Conservation (phyloP, 139 green algal genomes). For the Chlorella sp. region DNA sequence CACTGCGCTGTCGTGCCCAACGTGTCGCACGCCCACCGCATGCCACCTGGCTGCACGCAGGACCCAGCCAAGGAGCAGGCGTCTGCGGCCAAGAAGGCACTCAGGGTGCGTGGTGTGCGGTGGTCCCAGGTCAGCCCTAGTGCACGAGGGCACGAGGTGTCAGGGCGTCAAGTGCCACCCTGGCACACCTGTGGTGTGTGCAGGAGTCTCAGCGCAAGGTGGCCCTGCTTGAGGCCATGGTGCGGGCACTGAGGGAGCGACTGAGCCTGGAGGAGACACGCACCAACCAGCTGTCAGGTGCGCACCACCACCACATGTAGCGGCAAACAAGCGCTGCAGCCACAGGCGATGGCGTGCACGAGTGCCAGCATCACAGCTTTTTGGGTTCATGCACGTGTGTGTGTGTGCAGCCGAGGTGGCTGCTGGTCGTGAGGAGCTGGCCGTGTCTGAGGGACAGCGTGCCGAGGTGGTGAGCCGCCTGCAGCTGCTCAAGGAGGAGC, state of each 20-base stretch:
- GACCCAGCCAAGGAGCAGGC: not conserved
- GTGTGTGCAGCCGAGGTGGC: conserved; percentile 19
- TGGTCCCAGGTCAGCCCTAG: not conserved
- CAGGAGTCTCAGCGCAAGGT: conserved; percentile 25
- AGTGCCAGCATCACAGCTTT: too few species aligned
- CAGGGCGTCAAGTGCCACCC: not conserved
- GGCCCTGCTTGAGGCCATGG: conserved; percentile 28
- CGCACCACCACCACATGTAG: too few species aligned
- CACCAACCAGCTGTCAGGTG: not conserved
- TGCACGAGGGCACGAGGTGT: not conserved
- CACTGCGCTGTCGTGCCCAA: not conserved
- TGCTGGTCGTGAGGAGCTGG: conserved; percentile 10
- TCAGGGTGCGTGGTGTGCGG: not conserved
- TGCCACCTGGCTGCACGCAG: not conserved
- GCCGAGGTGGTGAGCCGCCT: conserved; percentile 15
- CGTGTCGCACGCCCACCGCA: not conserved
- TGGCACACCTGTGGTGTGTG: not conserved
- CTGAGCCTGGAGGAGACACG: conserved; percentile 21
- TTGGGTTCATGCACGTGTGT: not conserved
- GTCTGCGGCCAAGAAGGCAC: not conserved
- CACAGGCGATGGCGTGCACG: too few species aligned
- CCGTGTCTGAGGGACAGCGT: conserved; percentile 1
- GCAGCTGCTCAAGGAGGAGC: conserved; percentile 15
- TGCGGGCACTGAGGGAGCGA: conserved; percentile 16
- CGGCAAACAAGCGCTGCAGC: too few species aligned